Conservation (phyloP, 225 moss, liverwort and hornwort genomes). For the Straminergon stramineum region DNA sequence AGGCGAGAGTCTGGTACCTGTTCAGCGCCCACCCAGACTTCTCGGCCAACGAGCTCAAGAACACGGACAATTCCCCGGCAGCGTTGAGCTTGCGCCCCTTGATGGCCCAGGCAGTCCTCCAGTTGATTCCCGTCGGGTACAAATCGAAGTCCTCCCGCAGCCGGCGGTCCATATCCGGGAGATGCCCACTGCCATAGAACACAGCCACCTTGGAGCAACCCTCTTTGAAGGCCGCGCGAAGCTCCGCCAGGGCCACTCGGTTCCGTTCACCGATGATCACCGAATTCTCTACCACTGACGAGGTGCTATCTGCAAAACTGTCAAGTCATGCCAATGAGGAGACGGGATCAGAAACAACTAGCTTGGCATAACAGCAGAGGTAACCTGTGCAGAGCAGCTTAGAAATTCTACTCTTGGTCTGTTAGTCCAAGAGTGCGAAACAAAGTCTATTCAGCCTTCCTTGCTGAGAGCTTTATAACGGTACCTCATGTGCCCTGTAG, state of each 20-base stretch:
- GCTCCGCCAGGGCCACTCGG: constrained; percentile 83
- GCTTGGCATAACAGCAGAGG: not conserved
- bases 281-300: constrained; percentile 80
- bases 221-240: constrained; percentile 66
- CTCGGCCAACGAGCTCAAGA: constrained; percentile 55
- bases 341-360: not conserved
- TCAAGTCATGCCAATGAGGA: not conserved
- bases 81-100: constrained; percentile 43
- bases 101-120: constrained; percentile 97
- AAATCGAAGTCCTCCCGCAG: constrained; percentile 67
- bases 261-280: constrained; percentile 98
- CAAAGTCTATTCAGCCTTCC: not conserved
- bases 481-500: not conserved
- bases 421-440: not conserved
- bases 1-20: constrained; percentile 83
- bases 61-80: constrained; percentile 36
- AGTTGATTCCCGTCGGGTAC: constrained; percentile 65
- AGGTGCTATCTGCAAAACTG: constrained; percentile 89
- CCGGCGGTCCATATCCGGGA: constrained; percentile 96
- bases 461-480: not conserved
- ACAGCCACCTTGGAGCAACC: constrained; percentile 87
- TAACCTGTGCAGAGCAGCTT: not conserved
- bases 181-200: constrained; percentile 95
- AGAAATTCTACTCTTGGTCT: not conserved
- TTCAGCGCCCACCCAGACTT: constrained; percentile 89